Conservation (phyloP, 2,329 filamentous ascomycete genomes). For the Scedosporium boydii region DNA sequence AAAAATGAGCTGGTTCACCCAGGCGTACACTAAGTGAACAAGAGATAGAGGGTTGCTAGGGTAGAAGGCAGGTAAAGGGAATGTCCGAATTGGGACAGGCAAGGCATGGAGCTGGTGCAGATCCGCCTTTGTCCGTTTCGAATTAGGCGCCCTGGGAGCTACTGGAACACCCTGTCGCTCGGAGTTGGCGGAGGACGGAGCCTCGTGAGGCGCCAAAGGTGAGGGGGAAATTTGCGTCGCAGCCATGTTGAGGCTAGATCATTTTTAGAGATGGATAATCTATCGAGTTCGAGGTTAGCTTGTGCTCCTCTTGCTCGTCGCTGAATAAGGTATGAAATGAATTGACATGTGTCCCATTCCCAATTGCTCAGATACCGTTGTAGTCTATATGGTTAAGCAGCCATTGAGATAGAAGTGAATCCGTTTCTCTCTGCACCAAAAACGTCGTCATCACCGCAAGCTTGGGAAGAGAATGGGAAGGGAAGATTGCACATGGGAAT, state of each 20-base stretch:
- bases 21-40: constrained; percentile 68
- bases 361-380: constrained; percentile 80
- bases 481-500: background rate
- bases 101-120: constrained; percentile 70
- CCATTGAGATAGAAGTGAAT: constrained; percentile 52
- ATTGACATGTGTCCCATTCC: background rate
- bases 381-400: constrained; percentile 69
- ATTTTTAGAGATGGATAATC: constrained; percentile 24
- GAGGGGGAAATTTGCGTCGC: constrained; percentile 21
- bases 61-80: constrained; percentile 79
- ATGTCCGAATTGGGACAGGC: constrained; percentile 69
- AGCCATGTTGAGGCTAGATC: constrained; percentile 33
- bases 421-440: constrained; percentile 46
- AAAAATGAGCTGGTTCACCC: constrained; percentile 63
- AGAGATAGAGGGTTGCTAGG: constrained; percentile 88
- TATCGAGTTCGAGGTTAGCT: background rate
- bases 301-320: background rate
- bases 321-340: background rate
- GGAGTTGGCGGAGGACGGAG: constrained; percentile 11
- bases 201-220: constrained; percentile 9
- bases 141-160: constrained; percentile 13
- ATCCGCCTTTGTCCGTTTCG: background rate
- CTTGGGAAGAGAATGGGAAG: background rate
- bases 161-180: constrained; percentile 11
- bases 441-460: constrained; percentile 51